These are phyloP conservation scores for Cladosporium velox DNA, from an alignment of 2,329 filamentous ascomycete species.

Conservation along the genomic window DNA sequence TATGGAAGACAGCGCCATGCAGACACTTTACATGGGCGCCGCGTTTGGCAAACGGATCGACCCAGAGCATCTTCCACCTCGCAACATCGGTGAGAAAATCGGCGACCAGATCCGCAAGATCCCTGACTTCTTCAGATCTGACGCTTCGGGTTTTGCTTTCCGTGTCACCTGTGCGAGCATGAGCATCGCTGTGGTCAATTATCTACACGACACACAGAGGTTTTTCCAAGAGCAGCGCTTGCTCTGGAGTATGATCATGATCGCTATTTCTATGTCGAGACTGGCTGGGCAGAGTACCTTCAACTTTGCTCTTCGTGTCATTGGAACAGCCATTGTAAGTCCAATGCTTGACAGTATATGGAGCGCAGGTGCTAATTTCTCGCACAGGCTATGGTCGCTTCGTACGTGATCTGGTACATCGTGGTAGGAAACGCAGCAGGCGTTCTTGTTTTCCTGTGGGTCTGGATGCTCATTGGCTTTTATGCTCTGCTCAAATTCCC, in stretches of 20 bases:
- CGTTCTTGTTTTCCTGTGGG: constrained; percentile 69
- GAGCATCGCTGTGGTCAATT: constrained; percentile 68
- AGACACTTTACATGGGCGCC: constrained; percentile 65
- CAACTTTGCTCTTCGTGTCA: constrained; percentile 63
- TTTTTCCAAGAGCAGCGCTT: constrained; percentile 71
- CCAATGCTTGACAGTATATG: background rate
- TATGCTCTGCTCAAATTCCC: constrained; percentile 70
- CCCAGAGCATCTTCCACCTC: constrained; percentile 71
- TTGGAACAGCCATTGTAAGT: constrained; percentile 57
- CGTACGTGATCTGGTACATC: constrained; percentile 76
- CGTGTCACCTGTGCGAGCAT: constrained; percentile 72
- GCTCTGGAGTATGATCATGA: constrained; percentile 77
- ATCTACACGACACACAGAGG: constrained; percentile 60
- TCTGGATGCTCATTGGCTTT: constrained; percentile 62
- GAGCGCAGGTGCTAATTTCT: constrained; percentile 35
- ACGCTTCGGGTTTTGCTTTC: constrained; percentile 69
- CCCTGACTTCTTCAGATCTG: constrained; percentile 61
- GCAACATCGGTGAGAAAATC: constrained; percentile 59
- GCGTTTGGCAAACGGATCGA: constrained; percentile 65
- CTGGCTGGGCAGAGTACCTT: constrained; percentile 72
- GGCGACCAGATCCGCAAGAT: constrained; percentile 63
- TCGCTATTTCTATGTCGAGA: constrained; percentile 67
- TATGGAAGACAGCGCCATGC: constrained; percentile 56
- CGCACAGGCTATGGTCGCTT: constrained; percentile 64
- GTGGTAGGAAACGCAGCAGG: constrained; percentile 63